phyloP scores from a whole-genome alignment of 2,329 filamentous ascomycete species.

The Exophiala phaeomuriformis region DNA sequence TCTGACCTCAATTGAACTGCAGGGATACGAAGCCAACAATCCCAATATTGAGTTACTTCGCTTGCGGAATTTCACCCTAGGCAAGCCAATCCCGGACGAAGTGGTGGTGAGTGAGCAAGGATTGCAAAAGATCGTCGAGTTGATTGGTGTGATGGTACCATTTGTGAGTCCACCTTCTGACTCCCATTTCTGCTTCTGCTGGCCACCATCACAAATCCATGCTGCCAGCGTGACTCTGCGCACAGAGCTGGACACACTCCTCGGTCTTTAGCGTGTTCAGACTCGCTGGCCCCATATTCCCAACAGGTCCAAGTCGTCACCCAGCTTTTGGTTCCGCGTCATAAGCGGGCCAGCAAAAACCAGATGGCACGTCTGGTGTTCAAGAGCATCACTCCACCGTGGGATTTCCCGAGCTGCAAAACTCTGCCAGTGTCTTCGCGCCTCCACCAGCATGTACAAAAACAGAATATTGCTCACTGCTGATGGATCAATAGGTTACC shows the following conservation, averaged over 20 bases:
- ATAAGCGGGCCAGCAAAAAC: slow-evolving; percentile 5
- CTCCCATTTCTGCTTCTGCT: slow-evolving; percentile 22
- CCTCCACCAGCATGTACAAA: background rate
- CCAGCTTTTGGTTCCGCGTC: background rate
- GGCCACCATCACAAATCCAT: slow-evolving; percentile 3
- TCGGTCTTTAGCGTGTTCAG: background rate
- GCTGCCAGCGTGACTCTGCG: slow-evolving; percentile 2
- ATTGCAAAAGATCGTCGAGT: slow-evolving; percentile 56
- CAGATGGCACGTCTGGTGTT: slow-evolving; percentile 4
- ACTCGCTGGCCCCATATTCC: slow-evolving; percentile 1
- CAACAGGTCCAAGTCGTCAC: slow-evolving; percentile 2
- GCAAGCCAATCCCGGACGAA: slow-evolving; percentile 58
- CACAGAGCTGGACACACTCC: background rate
- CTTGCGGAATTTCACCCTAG: slow-evolving; percentile 69
- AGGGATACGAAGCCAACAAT: slow-evolving; percentile 71
- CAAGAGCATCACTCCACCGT: background rate
- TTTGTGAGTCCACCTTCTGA: slow-evolving; percentile 58
- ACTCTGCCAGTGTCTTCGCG: background rate
- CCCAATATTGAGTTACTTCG: slow-evolving; percentile 73
- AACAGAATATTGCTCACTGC: slow-evolving; percentile 8
- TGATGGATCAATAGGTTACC: slow-evolving; percentile 47
- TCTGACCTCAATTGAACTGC: slow-evolving; percentile 15
- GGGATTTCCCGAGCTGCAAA: background rate
- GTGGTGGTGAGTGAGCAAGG: slow-evolving; percentile 56
- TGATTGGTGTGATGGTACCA: slow-evolving; percentile 62